These are phyloP conservation scores for Candida sanyaensis DNA, from an alignment of 1,139 yeast genomes.

Conservation along the genomic window DNA sequence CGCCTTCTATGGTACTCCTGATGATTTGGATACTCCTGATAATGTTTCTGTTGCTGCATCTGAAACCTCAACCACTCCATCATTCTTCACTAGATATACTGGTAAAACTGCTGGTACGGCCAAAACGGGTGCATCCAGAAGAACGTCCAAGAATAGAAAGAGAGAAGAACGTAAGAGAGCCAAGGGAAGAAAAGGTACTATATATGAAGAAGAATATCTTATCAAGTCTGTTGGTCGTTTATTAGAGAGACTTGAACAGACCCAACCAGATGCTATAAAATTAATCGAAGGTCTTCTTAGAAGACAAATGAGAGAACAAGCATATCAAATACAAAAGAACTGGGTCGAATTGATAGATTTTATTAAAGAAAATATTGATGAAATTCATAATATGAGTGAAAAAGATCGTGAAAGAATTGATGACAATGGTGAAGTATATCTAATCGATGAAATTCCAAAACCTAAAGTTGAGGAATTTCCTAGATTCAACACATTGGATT, in stretches of 20 bases:
- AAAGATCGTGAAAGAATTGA: slow-evolving; percentile 86
- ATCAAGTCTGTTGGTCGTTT: slow-evolving; percentile 86
- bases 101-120: slow-evolving; percentile 97
- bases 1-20: slow-evolving; percentile 70
- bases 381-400: slow-evolving; percentile 79
- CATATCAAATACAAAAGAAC: slow-evolving; percentile 73
- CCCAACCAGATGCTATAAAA: slow-evolving; percentile 71
- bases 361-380: slow-evolving; percentile 61
- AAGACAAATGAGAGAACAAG: slow-evolving; percentile 74
- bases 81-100: slow-evolving; percentile 92
- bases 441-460: slow-evolving; percentile 69
- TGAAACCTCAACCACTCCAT: slow-evolving; percentile 88
- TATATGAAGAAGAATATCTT: slow-evolving; percentile 94
- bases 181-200: slow-evolving; percentile 95
- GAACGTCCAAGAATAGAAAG: slow-evolving; percentile 87
- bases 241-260: slow-evolving; percentile 75
- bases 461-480: slow-evolving; percentile 67
- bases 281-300: slow-evolving; percentile 78
- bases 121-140: slow-evolving; percentile 91
- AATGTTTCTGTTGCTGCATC: slow-evolving; percentile 95
- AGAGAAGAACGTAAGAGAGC: slow-evolving; percentile 96
- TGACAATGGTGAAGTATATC: slow-evolving; percentile 82
- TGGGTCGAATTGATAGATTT: slow-evolving; percentile 60
- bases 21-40: slow-evolving; percentile 79
- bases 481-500: slow-evolving; percentile 56